A percentile compares a stretch with the other conserved stretches of the same genome.
phyloP scores from a whole-genome alignment of 1,139 yeast genomes.

The Wickerhamomyces sp. region DNA sequence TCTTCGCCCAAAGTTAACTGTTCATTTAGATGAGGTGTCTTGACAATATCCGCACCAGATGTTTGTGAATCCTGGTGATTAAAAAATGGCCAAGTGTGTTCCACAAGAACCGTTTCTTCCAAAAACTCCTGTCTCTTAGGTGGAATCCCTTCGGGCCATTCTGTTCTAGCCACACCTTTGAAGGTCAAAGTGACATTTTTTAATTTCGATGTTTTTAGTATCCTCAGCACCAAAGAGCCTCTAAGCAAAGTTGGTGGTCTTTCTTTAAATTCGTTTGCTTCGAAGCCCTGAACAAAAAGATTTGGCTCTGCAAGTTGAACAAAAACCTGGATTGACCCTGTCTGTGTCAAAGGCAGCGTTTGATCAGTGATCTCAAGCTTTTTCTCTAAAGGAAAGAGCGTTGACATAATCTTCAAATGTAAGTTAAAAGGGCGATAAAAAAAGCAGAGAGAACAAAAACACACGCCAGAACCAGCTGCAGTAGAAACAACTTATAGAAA shows the following conservation, averaged over 20 bases:
- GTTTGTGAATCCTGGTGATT: constrained; percentile 26
- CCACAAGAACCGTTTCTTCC: constrained; percentile 63
- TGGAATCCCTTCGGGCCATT: constrained; percentile 99
- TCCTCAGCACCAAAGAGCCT: constrained; percentile 71
- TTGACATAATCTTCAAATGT: neutral
- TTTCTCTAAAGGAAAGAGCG: constrained; percentile 32
- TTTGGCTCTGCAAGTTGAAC: constrained; percentile 66
- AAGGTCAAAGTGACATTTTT: constrained; percentile 64
- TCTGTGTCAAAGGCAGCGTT: constrained; percentile 31
- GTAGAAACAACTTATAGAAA: too few relatives aligned
- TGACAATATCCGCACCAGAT: constrained; percentile 26
- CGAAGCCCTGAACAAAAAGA: constrained; percentile 79
- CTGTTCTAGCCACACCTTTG: constrained; percentile 75
- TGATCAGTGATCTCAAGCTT: constrained; percentile 28
- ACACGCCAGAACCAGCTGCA: neutral
- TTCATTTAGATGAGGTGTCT: constrained; percentile 9
- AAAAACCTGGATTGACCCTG: constrained; percentile 30
- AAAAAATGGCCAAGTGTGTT: constrained; percentile 93
- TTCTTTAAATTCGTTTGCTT: constrained; percentile 55
- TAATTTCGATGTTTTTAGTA: constrained; percentile 71
- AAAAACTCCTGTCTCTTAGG: constrained; percentile 67
- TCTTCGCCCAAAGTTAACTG: constrained; percentile 7
- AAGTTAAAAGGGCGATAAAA: neutral
- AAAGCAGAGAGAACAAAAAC: neutral
- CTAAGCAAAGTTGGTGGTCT: constrained; percentile 80